Evolutionary conservation across 345 rosid genomes (phyloP).

Genomic region (Brassica carinata): DNA sequence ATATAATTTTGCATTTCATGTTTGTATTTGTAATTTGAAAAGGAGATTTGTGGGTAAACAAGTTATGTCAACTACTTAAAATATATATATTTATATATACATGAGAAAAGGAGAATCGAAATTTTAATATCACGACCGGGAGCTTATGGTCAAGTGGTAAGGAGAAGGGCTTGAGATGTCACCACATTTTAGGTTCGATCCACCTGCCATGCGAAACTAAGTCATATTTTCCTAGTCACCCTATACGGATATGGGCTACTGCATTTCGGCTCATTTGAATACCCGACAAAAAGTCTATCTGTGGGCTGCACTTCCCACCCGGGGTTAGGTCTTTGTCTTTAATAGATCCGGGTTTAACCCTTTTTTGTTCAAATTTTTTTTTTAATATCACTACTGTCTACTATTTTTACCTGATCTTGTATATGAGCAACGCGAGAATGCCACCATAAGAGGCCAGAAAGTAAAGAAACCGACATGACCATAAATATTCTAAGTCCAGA

Average conservation of each 20-base stretch:
- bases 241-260: too few species aligned
- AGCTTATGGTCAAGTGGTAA: too few species aligned
- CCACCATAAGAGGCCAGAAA: constrained; percentile 95
- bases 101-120: neutral
- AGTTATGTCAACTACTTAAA: neutral
- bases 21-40: neutral
- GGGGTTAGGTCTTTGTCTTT: too few species aligned
- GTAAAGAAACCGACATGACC: constrained; percentile 79
- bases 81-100: neutral
- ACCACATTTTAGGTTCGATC: too few species aligned
- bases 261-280: too few species aligned
- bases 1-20: neutral
- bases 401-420: constrained; percentile 78
- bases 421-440: constrained; percentile 62
- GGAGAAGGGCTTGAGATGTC: too few species aligned
- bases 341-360: too few species aligned
- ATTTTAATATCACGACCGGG: neutral
- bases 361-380: too few species aligned
- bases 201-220: too few species aligned
- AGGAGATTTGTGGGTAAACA: neutral
- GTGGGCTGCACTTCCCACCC: too few species aligned
- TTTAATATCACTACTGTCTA: neutral
- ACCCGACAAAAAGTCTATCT: too few species aligned
- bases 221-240: too few species aligned
- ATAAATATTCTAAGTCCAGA: constrained; percentile 81